A percentile compares a stretch with the other conserved stretches of the same genome.
Evolutionary conservation across 441 rosid species (phyloP).

Genomic region (Arabidopsis hybrid): DNA sequence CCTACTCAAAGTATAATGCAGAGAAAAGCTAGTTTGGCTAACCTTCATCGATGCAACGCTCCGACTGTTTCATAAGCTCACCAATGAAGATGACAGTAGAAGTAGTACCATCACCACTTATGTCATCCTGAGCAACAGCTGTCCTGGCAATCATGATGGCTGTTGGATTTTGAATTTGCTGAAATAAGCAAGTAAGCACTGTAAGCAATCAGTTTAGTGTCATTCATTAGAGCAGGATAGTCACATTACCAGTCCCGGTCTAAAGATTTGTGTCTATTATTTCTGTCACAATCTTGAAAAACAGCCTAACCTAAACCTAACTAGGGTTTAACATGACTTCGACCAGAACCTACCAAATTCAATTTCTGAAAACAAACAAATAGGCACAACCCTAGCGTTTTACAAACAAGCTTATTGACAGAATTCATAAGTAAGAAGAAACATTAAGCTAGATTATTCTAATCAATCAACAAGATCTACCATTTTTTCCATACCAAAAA

Average conservation of each 20-base stretch:
- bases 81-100: slow-evolving; percentile 95
- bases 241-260: background rate
- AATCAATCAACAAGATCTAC: slow-evolving; percentile 39
- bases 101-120: slow-evolving; percentile 96
- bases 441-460: background rate
- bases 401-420: slow-evolving; percentile 5
- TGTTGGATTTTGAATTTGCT: slow-evolving; percentile 99
- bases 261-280: background rate
- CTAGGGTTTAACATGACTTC: background rate
- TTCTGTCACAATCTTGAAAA: background rate
- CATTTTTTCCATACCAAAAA: background rate
- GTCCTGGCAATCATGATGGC: slow-evolving; percentile 98
- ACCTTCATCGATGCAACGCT: slow-evolving; percentile 97
- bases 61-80: slow-evolving; percentile 97
- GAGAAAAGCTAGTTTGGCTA: slow-evolving; percentile 1
- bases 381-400: slow-evolving; percentile 13
- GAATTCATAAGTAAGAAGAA: slow-evolving; percentile 1
- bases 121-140: slow-evolving; percentile 96
- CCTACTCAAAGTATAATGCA: background rate
- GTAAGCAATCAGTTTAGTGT: slow-evolving; percentile 11
- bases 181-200: slow-evolving; percentile 38
- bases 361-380: background rate
- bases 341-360: background rate
- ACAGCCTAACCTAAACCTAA: background rate
- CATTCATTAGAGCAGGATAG: slow-evolving; percentile 7